Evolutionary conservation across 192 early-diverging fungal species (phyloP).

Genomic region (Coemansia furcata): DNA sequence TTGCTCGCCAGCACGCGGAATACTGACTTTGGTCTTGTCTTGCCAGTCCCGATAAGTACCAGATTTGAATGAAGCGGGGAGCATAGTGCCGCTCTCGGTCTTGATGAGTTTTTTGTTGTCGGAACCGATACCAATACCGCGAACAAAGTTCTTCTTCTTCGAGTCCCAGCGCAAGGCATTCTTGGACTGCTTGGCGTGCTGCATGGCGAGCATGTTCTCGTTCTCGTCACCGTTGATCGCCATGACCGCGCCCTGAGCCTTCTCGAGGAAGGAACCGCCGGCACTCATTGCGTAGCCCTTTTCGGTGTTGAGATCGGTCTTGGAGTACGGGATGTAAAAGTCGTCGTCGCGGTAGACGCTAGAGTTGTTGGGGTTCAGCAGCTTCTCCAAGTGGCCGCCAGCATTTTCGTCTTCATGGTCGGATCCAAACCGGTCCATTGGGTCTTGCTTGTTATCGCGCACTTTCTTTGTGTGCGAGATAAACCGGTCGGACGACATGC

Average conservation of each 20-base stretch:
- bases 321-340: conserved; percentile 85
- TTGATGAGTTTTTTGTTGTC: conserved; percentile 96
- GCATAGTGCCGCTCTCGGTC: conserved; percentile 85
- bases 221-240: conserved; percentile 83
- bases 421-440: conserved; percentile 36
- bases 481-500: conserved; percentile 35
- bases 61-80: conserved; percentile 85
- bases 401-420: conserved; percentile 27
- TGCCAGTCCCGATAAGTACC: conserved; percentile 90
- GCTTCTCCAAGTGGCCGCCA: conserved; percentile 4
- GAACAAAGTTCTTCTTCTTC: conserved; percentile 90
- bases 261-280: conserved; percentile 75
- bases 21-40: conserved; percentile 73
- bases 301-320: conserved; percentile 85
- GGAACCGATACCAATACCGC: conserved; percentile 75
- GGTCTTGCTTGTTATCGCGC: conserved; percentile 36
- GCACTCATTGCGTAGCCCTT: conserved; percentile 72
- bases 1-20: conserved; percentile 85
- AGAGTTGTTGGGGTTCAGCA: conserved; percentile 31
- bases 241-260: conserved; percentile 72
- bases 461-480: conserved; percentile 35
- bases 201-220: conserved; percentile 58
- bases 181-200: conserved; percentile 52
- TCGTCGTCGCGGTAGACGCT: conserved; percentile 66
- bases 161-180: conserved; percentile 83